These are phyloP conservation scores for Ochromonas danica DNA, from an alignment of 108 stramenopile species.

Conservation along the genomic window DNA sequence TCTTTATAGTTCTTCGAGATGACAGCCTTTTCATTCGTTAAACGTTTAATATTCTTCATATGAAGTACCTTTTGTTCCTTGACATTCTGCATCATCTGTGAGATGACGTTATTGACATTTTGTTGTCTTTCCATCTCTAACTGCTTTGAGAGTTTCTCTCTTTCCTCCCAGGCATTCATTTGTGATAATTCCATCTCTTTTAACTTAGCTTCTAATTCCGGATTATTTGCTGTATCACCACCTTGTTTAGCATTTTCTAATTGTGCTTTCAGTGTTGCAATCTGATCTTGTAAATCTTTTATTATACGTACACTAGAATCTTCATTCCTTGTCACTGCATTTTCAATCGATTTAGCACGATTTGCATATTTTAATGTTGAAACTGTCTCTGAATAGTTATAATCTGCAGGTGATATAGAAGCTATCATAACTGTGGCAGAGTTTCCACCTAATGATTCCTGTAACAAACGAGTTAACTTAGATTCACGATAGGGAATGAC, in stretches of 20 bases:
- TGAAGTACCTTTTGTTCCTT: constrained; percentile 56
- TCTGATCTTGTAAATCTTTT: constrained; percentile 55
- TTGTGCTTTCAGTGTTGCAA: constrained; percentile 50
- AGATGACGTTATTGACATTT: constrained; percentile 53
- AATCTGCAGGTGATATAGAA: constrained; percentile 61
- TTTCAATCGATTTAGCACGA: constrained; percentile 63
- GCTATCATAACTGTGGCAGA: constrained; percentile 63
- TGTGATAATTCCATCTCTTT: constrained; percentile 46
- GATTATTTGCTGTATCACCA: constrained; percentile 19
- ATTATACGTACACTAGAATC: constrained; percentile 62
- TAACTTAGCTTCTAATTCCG: constrained; percentile 40
- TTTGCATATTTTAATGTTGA: constrained; percentile 64
- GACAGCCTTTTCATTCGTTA: constrained; percentile 43
- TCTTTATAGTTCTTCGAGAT: constrained; percentile 43
- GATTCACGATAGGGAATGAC: constrained; percentile 19
- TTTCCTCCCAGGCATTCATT: constrained; percentile 58
- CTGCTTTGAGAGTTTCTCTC: constrained; percentile 46
- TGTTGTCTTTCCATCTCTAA: constrained; percentile 60
- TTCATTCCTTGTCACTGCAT: constrained; percentile 58
- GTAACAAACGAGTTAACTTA: constrained; percentile 32
- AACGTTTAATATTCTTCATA: constrained; percentile 57
- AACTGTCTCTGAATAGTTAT: constrained; percentile 65
- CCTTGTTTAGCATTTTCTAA: constrained; percentile 35
- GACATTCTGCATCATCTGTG: constrained; percentile 42
- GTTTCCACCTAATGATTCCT: constrained; percentile 62